These are phyloP conservation scores for Ocimum tenuiflorum DNA, from an alignment of 257 asterid genomes.

Conservation along the genomic window DNA sequence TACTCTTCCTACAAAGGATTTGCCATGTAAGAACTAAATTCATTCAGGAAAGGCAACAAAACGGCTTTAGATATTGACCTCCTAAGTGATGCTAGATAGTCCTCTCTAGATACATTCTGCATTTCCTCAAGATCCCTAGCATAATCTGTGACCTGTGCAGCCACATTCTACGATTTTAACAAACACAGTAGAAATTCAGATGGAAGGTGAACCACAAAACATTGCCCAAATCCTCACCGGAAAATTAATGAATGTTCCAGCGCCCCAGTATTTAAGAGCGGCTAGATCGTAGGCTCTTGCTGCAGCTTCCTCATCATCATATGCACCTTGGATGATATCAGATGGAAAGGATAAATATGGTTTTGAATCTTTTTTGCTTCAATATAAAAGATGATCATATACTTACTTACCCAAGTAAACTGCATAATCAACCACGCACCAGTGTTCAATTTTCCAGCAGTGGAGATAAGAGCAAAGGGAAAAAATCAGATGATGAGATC, in stretches of 20 bases:
- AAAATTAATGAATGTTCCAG: constrained; percentile 93
- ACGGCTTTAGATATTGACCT: constrained; percentile 37
- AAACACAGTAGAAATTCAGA: constrained; percentile 3
- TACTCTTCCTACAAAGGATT: constrained; percentile 74
- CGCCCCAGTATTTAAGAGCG: constrained; percentile 96
- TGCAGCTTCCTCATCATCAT: constrained; percentile 99
- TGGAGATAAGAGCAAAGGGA: constrained; percentile 10
- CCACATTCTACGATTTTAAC: constrained; percentile 6
- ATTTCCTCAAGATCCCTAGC: constrained; percentile 95
- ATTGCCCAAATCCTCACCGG: constrained; percentile 52
- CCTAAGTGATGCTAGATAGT: constrained; percentile 93
- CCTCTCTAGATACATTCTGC: constrained; percentile 93
- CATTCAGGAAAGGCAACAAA: neutral
- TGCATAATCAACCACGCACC: constrained; percentile 39
- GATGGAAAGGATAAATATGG: constrained; percentile 18
- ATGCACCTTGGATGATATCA: constrained; percentile 58
- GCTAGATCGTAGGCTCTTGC: constrained; percentile 99
- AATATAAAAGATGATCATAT: constrained; percentile 15
- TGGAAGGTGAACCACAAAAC: constrained; percentile 3
- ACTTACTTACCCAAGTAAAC: constrained; percentile 88
- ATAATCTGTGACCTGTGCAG: constrained; percentile 81
- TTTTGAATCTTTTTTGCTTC: neutral
- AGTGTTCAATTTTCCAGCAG: constrained; percentile 32
- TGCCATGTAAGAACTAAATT: constrained; percentile 23
- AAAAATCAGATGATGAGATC: constrained; percentile 33